Evolutionary conservation across 179 eudicot genomes (phyloP), one percentile per base, ranked within the genome.

Genomic region (Monotropa hypopitys): DNA sequence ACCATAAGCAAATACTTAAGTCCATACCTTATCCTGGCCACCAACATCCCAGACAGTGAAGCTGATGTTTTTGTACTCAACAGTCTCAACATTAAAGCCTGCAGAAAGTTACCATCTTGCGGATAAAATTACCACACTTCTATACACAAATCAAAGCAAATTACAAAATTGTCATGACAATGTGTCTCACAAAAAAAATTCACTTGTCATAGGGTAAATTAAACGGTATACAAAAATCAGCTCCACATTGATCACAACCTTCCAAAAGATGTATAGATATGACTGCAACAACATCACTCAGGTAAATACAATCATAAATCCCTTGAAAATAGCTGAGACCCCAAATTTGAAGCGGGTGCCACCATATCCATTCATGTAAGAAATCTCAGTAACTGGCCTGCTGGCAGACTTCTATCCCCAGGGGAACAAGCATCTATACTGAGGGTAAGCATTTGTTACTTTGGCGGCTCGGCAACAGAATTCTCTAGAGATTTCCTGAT

Each of bases 11-110:
- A 68, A 51, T 45, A 77, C 43, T 23, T 51, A 43, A 68, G 50
- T 70, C 63, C 74, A 70, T n/a, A 92, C 97, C 97, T 92, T 92
- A 90, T 92, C 97, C 81, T 92, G 97, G 84, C 97, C 97, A 78
- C 97, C 97, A 0, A 92, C 95, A 89, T 92, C 97, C 97, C 97
- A 92, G 56, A 92, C 97, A 20, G 97, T 92, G 88, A 92, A 92
- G 90, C 97, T 90, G 86, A 90, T 92, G 87, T 92, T 92, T 82
- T 90, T 92, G 87, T 92, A 92, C 79, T 92, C 97, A 77, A 90
- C 97, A 81, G 97, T 92, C 83, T 92, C 97, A 38, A 92, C 97
- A 40, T 92, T 90, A 70, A 92, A 92, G 43, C 97, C 97, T 92
- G 90, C 73, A 82, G 3, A 79, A 16, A 74, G 65, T 10, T 12